Evolutionary conservation across 2,329 filamentous ascomycete species (phyloP).

Genomic region (Fonsecaea pugnacius): DNA sequence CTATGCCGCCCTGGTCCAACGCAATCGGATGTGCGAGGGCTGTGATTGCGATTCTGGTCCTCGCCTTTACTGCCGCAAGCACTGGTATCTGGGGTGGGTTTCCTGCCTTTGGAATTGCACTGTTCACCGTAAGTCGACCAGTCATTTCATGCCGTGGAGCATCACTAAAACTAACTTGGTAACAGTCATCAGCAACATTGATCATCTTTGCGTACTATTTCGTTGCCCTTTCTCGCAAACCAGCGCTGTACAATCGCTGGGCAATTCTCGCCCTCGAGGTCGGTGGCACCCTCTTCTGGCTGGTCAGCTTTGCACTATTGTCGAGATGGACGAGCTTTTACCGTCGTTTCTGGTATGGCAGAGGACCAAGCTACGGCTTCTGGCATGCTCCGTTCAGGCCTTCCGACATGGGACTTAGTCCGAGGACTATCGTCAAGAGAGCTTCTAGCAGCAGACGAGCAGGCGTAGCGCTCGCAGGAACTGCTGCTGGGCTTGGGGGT

Average conservation of each 20-base stretch:
- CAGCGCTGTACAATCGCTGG: constrained; percentile 34
- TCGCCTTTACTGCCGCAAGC: constrained; percentile 31
- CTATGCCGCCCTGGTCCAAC: constrained; percentile 36
- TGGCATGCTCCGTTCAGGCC: constrained; percentile 29
- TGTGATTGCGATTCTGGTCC: constrained; percentile 28
- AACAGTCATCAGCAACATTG: constrained; percentile 30
- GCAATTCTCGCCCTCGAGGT: constrained; percentile 33
- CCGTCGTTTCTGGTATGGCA: constrained; percentile 24
- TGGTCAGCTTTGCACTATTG: constrained; percentile 29
- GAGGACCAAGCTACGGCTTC: constrained; percentile 22
- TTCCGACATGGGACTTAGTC: constrained; percentile 20
- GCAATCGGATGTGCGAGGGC: constrained; percentile 32
- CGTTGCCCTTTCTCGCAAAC: constrained; percentile 29
- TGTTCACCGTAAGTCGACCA: constrained; percentile 34
- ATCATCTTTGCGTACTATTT: constrained; percentile 35
- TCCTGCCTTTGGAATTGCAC: constrained; percentile 29
- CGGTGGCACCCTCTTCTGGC: constrained; percentile 33
- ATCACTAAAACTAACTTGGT: constrained; percentile 1
- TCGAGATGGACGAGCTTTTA: constrained; percentile 29
- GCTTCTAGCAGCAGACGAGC: constrained; percentile 24
- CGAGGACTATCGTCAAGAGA: constrained; percentile 18
- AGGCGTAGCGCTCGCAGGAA: constrained; percentile 32
- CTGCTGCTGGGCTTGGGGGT: constrained; percentile 32
- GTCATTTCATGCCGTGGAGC: neutral
- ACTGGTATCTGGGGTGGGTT: constrained; percentile 30